Evolutionary conservation across 169 alveolate genomes (phyloP), one percentile per base, ranked within the genome.

Genomic region (Perkinsus chesapeaki): DNA sequence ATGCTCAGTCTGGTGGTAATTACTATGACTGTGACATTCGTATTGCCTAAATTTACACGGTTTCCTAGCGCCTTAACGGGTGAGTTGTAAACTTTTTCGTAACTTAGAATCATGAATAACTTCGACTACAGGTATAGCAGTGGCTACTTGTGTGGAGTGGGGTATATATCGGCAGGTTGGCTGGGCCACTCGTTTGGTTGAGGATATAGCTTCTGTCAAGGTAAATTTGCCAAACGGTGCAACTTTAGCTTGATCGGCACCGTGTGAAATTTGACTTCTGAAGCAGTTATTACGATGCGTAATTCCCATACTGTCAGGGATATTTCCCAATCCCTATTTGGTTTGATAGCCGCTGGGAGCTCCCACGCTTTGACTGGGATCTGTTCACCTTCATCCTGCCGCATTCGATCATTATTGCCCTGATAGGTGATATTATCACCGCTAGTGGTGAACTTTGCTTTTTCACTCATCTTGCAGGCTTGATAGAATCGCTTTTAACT

Each of bases 401-500:
- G 12, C 82, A 60, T 60, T 27, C 82, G 37, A 23, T 60, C 12
- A 34, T 60, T 16, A 60, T 60, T 23, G 82, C 82, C 27, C 82
- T 60, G 3, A 60, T 60, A 1, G 82, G 82, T 60, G 31, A 23
- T 27, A 20, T 34, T 16, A 16, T 16, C 3, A 23, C 12, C 3
- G 82, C 12, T 60, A 34, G n/a, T n/a, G n/a, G n/a, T n/a, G n/a
- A n/a, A n/a, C n/a, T 60, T 60, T 60, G 3, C 31, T 16, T 60
- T 27, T 60, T 23, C 37, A 0, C 27, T 23, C 36, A 27, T 23
- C 82, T 16, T 9, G 12, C 82, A 60, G 93, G 93, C 27, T 10
- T 91, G 0, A 91, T 60, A 12, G 93, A 91, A 73, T 91, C 93
- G 39, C 93, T 91, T 37, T 31, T 91, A 39, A 91, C 93, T 39